Percentiles rank a stretch among this genome's conserved stretches.
These are phyloP conservation scores for Phytophthora ohioensis DNA, from an alignment of 352 stramenopile genomes.

Conservation along the genomic window DNA sequence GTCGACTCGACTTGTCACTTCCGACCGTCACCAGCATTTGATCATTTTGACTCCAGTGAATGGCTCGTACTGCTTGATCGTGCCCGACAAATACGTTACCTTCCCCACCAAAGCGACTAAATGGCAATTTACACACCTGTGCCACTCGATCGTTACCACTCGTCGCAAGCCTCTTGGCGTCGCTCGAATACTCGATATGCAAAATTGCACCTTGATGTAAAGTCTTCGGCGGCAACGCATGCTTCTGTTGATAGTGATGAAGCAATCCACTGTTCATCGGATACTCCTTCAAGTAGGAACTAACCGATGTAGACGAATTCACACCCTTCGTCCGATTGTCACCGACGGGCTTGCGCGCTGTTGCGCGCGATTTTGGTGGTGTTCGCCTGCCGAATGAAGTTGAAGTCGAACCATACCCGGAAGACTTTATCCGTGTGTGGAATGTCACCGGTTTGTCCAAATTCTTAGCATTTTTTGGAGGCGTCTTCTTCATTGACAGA, in stretches of 20 bases:
- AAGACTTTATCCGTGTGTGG: slow-evolving; percentile 81
- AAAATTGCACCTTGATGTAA: slow-evolving; percentile 79
- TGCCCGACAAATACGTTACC: slow-evolving; percentile 76
- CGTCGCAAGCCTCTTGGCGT: slow-evolving; percentile 79
- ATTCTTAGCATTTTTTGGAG: slow-evolving; percentile 36
- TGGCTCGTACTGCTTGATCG: slow-evolving; percentile 63
- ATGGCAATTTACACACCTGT: slow-evolving; percentile 73
- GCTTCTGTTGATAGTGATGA: slow-evolving; percentile 66
- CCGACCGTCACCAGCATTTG: slow-evolving; percentile 75
- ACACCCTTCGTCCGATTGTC: slow-evolving; percentile 19
- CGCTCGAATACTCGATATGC: slow-evolving; percentile 78
- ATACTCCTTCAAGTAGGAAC: slow-evolving; percentile 76
- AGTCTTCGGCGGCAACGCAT: slow-evolving; percentile 57
- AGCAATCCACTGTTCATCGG: slow-evolving; percentile 64
- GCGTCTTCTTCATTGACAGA: slow-evolving; percentile 42
- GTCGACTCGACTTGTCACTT: slow-evolving; percentile 68
- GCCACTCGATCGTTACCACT: slow-evolving; percentile 70
- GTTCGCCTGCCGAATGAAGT: slow-evolving; percentile 39
- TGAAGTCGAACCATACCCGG: slow-evolving; percentile 68
- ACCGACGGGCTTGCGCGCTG: slow-evolving; percentile 10
- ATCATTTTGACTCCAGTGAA: slow-evolving; percentile 85
- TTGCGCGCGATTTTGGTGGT: slow-evolving; percentile 27
- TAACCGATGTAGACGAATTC: slow-evolving; percentile 33
- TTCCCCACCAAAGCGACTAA: slow-evolving; percentile 74
- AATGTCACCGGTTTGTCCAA: slow-evolving; percentile 87